Evolutionary conservation across 129 eudicot species (phyloP), one percentile per base, ranked within the genome.

Genomic region (Pittosporum tobira): DNA sequence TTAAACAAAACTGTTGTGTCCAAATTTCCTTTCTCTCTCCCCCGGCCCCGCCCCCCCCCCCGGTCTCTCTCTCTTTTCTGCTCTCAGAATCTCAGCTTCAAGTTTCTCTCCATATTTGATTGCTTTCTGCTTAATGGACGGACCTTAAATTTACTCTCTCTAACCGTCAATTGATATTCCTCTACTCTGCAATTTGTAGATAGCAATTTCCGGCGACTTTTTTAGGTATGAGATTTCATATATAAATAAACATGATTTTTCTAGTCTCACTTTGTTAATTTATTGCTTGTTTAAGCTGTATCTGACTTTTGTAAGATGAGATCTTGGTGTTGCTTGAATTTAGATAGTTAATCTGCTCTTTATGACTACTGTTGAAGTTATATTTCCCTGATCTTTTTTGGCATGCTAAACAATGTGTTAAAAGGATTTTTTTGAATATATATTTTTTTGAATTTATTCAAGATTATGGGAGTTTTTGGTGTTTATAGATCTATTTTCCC

Each of bases 71-170:
- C 45, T 59, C 58, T 56, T 28, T 62, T 16, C n/a, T 8, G 2
- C 38, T 53, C 42, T 60, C 68, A 55, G 47, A 62, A 56, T 66
- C 70, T n/a, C n/a, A n/a, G n/a, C n/a, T 76, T 83, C 72, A 76
- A 68, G 64, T 53, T 66, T 74, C 70, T 68, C 76, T 71, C 62
- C n/a, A n/a, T 75, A 51, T 73, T 76, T 75, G 74, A 69, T 73
- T 75, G 70, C 73, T 82, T 73, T 72, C 81, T 72, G 75, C 81
- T 69, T 74, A 57, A 77, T 80, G 88, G 85, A 80, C 80, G 88
- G 80, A 51, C 91, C 91, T 75, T 82, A 75, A 78, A 65, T 48
- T 45, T 62, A 62, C 68, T 70, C 74, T 62, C 69, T 64, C 73
- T 57, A 25, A 20, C 55, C 30, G 48, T 64, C 46, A n/a, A 64